Conservation (phyloP, 2,329 filamentous ascomycete species). For the Ophiocordyceps australis region DNA sequence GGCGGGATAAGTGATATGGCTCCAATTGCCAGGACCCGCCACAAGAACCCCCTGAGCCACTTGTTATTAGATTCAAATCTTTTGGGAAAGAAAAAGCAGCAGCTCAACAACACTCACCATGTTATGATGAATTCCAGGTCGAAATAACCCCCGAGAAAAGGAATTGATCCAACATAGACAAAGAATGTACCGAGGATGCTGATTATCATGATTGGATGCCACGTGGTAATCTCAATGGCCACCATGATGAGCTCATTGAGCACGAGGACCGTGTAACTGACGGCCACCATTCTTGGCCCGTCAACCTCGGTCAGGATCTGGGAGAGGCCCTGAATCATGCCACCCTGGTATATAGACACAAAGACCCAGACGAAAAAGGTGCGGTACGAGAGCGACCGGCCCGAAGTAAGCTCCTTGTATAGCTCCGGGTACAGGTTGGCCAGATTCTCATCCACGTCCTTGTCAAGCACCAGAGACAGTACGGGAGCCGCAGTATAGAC, state of each 20-base stretch:
- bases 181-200: conserved; percentile 67
- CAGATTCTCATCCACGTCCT: conserved; percentile 83
- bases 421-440: conserved; percentile 93
- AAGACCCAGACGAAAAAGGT: conserved; percentile 96
- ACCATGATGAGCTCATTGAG: conserved; percentile 97
- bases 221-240: conserved; percentile 87
- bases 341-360: conserved; percentile 87
- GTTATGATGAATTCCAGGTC: conserved; percentile 66
- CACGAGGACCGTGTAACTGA: conserved; percentile 82
- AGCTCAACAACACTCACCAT: conserved; percentile 25
- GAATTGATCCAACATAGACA: conserved; percentile 66
- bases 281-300: conserved; percentile 60
- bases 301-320: conserved; percentile 74
- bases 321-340: conserved; percentile 85
- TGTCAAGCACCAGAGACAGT: conserved; percentile 82
- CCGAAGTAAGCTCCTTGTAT: conserved; percentile 90
- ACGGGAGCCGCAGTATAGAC: conserved; percentile 90
- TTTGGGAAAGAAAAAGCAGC: background rate
- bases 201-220: conserved; percentile 85
- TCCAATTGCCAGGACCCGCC: conserved; percentile 67
- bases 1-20: conserved; percentile 72
- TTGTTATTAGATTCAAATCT: background rate
- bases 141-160: conserved; percentile 80
- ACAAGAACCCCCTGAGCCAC: conserved; percentile 53
- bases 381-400: conserved; percentile 71